Conservation (phyloP, 257 asterid species). For the Scutellaria galericulata region DNA sequence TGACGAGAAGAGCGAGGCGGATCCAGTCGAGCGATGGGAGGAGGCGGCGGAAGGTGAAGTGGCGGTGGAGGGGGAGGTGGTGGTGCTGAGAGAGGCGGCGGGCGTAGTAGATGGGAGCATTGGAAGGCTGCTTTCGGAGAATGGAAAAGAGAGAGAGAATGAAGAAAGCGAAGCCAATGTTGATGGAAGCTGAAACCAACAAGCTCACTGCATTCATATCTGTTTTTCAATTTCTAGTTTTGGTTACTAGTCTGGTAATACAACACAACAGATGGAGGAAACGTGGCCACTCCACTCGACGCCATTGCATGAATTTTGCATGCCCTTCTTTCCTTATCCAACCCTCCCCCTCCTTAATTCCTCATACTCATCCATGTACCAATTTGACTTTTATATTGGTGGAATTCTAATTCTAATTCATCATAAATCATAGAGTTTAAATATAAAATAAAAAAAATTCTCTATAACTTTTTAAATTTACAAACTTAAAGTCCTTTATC, state of each 20-base stretch:
- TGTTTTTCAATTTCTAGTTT: background rate
- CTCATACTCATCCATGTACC: too few relatives aligned
- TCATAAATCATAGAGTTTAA: too few relatives aligned
- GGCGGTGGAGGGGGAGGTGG: constrained; percentile 43
- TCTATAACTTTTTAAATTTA: too few relatives aligned
- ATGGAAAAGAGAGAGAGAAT: constrained; percentile 71
- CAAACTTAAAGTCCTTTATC: too few relatives aligned
- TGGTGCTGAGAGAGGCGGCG: constrained; percentile 79
- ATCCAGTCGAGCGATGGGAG: constrained; percentile 81
- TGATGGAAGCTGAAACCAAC: constrained; percentile 72
- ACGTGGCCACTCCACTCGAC: constrained; percentile 23
- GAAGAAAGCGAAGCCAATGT: constrained; percentile 72
- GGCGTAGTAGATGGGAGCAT: constrained; percentile 70
- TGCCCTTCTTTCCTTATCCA: background rate
- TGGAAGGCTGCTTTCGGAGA: constrained; percentile 66
- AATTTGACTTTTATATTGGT: too few relatives aligned
- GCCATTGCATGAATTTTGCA: constrained; percentile 43
- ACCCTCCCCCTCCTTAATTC: too few relatives aligned
- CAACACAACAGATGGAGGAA: background rate
- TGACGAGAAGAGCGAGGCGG: constrained; percentile 52
- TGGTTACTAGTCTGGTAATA: background rate
- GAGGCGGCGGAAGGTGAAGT: constrained; percentile 49
- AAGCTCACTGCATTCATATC: constrained; percentile 72
- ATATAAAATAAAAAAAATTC: too few relatives aligned
- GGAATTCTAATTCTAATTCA: too few relatives aligned